phyloP scores from a whole-genome alignment of 2,329 filamentous ascomycete species.

The Colletotrichum coccodes region DNA sequence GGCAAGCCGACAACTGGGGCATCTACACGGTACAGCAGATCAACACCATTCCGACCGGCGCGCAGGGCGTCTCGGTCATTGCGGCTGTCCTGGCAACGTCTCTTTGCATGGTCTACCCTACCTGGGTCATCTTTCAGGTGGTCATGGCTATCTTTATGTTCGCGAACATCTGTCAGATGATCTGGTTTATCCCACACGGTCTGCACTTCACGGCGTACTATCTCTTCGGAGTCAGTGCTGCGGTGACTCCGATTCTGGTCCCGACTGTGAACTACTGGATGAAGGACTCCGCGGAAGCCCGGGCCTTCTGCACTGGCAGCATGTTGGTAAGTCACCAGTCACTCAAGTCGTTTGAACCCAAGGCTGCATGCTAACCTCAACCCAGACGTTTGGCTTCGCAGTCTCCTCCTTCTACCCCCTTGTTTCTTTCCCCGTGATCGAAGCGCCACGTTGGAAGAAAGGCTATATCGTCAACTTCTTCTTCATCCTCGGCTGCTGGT shows the following conservation, averaged over 20 bases:
- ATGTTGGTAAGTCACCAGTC: constrained; percentile 29
- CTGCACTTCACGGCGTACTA: constrained; percentile 36
- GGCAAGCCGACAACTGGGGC: constrained; percentile 29
- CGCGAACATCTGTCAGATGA: constrained; percentile 34
- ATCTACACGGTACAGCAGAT: constrained; percentile 36
- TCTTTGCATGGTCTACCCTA: constrained; percentile 45
- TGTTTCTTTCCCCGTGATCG: constrained; percentile 34
- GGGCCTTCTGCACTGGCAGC: constrained; percentile 36
- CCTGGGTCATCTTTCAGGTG: constrained; percentile 42
- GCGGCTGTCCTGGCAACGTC: constrained; percentile 39
- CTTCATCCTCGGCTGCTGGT: constrained; percentile 32
- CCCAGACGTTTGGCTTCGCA: constrained; percentile 35
- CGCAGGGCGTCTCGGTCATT: constrained; percentile 40
- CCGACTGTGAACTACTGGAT: constrained; percentile 38
- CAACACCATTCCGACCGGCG: constrained; percentile 37
- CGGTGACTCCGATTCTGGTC: constrained; percentile 37
- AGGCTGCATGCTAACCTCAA: not conserved
- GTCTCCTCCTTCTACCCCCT: constrained; percentile 35
- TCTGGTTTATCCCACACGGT: constrained; percentile 34
- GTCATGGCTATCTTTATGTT: constrained; percentile 36
- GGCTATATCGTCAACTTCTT: constrained; percentile 37
- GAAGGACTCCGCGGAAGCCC: constrained; percentile 37
- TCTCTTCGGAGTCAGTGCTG: constrained; percentile 37
- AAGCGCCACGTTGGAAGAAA: constrained; percentile 36
- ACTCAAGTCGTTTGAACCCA: not conserved